Conservation (phyloP, 2,329 filamentous ascomycete genomes). For the Fusarium nodosum region DNA sequence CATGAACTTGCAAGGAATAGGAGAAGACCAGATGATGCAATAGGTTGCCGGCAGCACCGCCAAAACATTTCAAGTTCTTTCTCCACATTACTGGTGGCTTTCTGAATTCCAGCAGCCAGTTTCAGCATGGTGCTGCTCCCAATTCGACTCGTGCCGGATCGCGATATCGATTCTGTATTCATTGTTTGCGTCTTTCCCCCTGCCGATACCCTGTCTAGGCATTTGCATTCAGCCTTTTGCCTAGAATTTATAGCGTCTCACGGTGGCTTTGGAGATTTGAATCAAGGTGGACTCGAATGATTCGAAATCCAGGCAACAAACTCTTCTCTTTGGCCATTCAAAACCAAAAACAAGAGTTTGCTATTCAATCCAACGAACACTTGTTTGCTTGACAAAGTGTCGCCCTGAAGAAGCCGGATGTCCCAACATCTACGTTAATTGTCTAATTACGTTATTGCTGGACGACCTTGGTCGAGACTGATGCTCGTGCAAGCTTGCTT, state of each 20-base stretch:
- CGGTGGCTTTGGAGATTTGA: slow-evolving; percentile 39
- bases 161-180: slow-evolving; percentile 30
- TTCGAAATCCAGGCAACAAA: slow-evolving; percentile 3
- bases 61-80: not conserved
- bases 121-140: slow-evolving; percentile 8
- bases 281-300: slow-evolving; percentile 5
- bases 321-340: slow-evolving; percentile 4
- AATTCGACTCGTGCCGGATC: slow-evolving; percentile 35
- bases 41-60: slow-evolving; percentile 27
- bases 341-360: slow-evolving; percentile 17
- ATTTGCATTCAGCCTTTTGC: slow-evolving; percentile 10
- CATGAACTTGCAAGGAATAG: slow-evolving; percentile 59
- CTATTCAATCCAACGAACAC: slow-evolving; percentile 1
- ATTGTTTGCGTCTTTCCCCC: slow-evolving; percentile 31
- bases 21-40: slow-evolving; percentile 60
- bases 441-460: not conserved
- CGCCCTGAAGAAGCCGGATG: not conserved
- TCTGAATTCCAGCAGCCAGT: slow-evolving; percentile 8
- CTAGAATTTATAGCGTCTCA: slow-evolving; percentile 38
- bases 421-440: slow-evolving; percentile 2
- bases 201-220: slow-evolving; percentile 39
- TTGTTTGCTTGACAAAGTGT: not conserved
- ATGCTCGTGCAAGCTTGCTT: slow-evolving; percentile 12
- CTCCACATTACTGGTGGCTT: not conserved
- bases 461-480: not conserved